Evolutionary conservation across 2,329 filamentous ascomycete species (phyloP), one percentile per base, ranked within the genome.

Genomic region (Truncatella angustata): DNA sequence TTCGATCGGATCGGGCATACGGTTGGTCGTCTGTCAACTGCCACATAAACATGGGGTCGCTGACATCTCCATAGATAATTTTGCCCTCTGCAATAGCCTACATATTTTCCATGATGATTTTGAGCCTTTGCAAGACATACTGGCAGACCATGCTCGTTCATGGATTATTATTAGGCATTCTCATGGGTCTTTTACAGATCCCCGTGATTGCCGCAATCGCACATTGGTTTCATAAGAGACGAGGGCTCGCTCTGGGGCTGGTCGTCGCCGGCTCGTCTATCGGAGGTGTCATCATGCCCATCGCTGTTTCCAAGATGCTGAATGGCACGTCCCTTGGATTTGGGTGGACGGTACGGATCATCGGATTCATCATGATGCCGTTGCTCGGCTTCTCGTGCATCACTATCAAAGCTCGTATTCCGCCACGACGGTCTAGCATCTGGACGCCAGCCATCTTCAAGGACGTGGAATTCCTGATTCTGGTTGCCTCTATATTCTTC

Each of bases 141-240:
- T 81, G 71, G 65, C 77, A 81, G 5, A 70, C 80, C 58, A 74
- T 81, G 66, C 73, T 81, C 11, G 68, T 69, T 0, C 78, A 81
- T 50, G 77, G 73, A 3, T 56, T 80, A 2, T 58, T 79, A 2
- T 62, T 71, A 32, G 77, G 77, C 1, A 39, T 66, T 0, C 57
- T 63, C 4, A 72, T 70, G 56, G 72, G 72, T 0, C 61, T 80
- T 4, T 59, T 78, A 5, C 65, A 70, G 14, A 65, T 76, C 0
- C 77, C 79, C 0, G 70, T 74, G 0, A 64, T 80, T 26, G 71
- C 73, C 0, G 69, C 73, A 0, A 66, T 77, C 0, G 69, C 72
- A 2, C 74, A 76, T 18, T 77, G 71, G 55, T 81, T 82, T 54
- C 66, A 72, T 28, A 72, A 71, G 52, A 74, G 73, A 35, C 67